phyloP scores from a whole-genome alignment of 2,329 filamentous ascomycete species.

The Acarospora socialis region DNA sequence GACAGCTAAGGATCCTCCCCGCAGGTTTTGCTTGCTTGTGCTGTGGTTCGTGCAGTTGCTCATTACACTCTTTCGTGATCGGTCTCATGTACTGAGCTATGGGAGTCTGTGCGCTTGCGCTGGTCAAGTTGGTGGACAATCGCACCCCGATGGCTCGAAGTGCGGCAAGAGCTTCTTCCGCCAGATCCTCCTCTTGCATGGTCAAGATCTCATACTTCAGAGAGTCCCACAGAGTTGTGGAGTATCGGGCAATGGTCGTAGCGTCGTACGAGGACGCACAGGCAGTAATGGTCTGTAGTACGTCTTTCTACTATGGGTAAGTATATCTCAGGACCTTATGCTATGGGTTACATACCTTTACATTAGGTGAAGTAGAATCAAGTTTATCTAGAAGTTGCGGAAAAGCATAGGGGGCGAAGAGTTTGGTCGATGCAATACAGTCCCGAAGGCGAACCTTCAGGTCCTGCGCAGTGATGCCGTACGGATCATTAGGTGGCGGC shows the following conservation, averaged over 20 bases:
- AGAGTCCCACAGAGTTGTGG: conserved; percentile 52
- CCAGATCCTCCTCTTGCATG: conserved; percentile 51
- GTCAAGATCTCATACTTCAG: conserved; percentile 57
- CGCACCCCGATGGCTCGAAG: conserved; percentile 41
- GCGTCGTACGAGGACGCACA: conserved; percentile 46
- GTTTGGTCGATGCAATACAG: conserved; percentile 47
- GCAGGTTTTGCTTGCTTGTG: conserved; percentile 54
- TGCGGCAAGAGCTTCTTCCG: conserved; percentile 42
- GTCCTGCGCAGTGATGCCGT: conserved; percentile 54
- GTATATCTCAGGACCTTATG: neutral
- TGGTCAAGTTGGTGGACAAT: conserved; percentile 32
- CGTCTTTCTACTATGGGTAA: conserved; percentile 39
- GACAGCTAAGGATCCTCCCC: conserved; percentile 43
- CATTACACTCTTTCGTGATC: conserved; percentile 52
- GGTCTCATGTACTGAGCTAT: conserved; percentile 43
- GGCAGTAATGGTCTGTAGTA: conserved; percentile 46
- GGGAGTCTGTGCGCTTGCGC: conserved; percentile 25
- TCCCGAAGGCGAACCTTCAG: conserved; percentile 49
- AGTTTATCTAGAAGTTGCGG: conserved; percentile 55
- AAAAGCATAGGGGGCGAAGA: conserved; percentile 52
- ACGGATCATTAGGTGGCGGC: conserved; percentile 54
- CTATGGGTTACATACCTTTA: conserved; percentile 35
- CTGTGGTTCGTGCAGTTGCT: conserved; percentile 53
- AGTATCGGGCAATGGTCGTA: conserved; percentile 45
- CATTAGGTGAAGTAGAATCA: conserved; percentile 53